Percentiles rank a stretch among this genome's conserved stretches.
phyloP scores from a whole-genome alignment of 441 rosid species.

The Populus hybrid region DNA sequence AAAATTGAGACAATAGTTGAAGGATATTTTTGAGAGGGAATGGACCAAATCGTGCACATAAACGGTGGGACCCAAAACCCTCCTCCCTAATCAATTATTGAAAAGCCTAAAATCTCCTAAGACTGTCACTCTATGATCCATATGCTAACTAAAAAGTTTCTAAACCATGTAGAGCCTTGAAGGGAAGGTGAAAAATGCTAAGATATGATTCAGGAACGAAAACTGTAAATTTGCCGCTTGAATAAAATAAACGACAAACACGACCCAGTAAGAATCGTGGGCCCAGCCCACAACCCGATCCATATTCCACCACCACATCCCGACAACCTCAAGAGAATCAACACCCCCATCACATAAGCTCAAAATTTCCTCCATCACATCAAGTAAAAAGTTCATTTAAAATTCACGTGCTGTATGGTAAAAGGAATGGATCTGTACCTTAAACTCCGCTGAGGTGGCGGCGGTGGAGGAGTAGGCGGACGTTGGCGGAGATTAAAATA shows the following conservation, averaged over 20 bases:
- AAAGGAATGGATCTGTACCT: conserved; percentile 36
- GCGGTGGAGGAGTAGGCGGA: conserved; percentile 42
- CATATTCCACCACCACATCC: background rate
- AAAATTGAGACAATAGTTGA: too few species aligned
- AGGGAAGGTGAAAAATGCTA: too few species aligned
- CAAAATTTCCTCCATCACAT: background rate
- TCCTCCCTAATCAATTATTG: background rate
- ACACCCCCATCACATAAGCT: background rate
- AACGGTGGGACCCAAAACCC: background rate
- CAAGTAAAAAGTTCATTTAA: background rate
- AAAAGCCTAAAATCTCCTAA: background rate
- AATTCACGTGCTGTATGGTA: background rate
- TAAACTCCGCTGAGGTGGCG: conserved; percentile 51
- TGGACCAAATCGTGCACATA: background rate
- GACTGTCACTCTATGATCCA: background rate
- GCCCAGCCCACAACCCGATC: background rate
- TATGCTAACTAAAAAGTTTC: background rate
- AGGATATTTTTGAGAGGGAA: background rate
- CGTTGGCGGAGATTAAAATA: conserved; percentile 58
- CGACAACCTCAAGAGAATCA: background rate
- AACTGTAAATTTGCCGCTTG: too few species aligned
- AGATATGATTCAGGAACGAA: too few species aligned
- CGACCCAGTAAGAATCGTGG: background rate
- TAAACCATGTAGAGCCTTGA: background rate
- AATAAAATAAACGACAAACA: background rate